These are phyloP conservation scores for Cladosporium sp. DNA, from an alignment of 2,329 filamentous ascomycete species.

Conservation along the genomic window DNA sequence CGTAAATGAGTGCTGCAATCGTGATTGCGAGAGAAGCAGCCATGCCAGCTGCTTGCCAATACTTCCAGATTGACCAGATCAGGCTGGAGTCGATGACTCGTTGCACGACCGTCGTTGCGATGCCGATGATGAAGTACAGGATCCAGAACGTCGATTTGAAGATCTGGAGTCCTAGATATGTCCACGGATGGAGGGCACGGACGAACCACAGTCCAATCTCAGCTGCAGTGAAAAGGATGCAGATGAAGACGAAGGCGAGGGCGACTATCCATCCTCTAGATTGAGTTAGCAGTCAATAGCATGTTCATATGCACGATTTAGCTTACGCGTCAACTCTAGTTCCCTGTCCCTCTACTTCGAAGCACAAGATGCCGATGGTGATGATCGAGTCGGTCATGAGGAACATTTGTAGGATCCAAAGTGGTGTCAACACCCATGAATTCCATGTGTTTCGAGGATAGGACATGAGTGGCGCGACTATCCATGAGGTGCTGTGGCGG, in stretches of 20 bases:
- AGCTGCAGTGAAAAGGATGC: conserved; percentile 17
- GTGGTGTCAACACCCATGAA: conserved; percentile 4
- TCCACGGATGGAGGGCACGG: conserved; percentile 24
- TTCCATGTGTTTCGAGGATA: conserved; percentile 14
- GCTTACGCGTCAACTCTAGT: conserved; percentile 6
- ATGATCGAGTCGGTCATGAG: conserved; percentile 12
- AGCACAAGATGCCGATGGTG: conserved; percentile 3
- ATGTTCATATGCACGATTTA: neutral
- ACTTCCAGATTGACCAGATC: conserved; percentile 10
- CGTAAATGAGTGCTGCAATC: conserved; percentile 7
- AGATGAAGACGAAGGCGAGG: conserved; percentile 18
- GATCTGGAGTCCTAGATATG: conserved; percentile 23
- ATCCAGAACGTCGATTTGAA: conserved; percentile 26
- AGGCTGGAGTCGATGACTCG: conserved; percentile 9
- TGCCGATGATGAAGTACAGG: conserved; percentile 18
- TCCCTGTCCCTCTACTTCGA: conserved; percentile 16
- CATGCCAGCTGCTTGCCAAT: conserved; percentile 13
- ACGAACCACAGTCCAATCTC: conserved; percentile 27
- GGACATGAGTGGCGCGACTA: conserved; percentile 11
- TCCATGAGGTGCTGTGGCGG: conserved; percentile 7
- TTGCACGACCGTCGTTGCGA: conserved; percentile 9
- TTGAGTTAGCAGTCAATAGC: neutral
- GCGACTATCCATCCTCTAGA: conserved; percentile 13
- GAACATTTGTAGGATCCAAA: conserved; percentile 15
- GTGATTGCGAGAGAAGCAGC: neutral